Base-by-base conservation (phyloP, 306 rosid genomes). In the Phaseolus lunatus region DNA sequence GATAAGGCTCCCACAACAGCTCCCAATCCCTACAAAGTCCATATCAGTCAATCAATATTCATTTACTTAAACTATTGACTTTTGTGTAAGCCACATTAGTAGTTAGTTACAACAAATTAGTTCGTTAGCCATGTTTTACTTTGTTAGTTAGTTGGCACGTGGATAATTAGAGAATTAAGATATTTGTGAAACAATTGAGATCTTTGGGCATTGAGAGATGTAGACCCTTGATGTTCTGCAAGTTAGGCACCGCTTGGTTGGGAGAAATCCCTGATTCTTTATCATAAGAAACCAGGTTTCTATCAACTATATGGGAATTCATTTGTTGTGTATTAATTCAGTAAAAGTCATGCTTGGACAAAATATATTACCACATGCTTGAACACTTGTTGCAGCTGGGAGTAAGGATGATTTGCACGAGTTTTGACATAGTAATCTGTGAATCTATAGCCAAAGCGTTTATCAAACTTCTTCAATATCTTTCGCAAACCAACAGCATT, bases 1-100 rank as follows among this genome's bases (percentile, higher is more conserved):
- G 99, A 93, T 83, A 96, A 27, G 77, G 99, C 97, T 85, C 99
- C 99, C 69, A 91, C 99, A 78, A 96, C 99, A 78, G 99, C 99
- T 76, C 98, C 94, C 49, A 96, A 19, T 49, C 98, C 99, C 99
- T 96, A 83, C 71, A 84, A 67, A 70, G 13, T 82, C 49, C 75
- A 85, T 22, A 74, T 80, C 22, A 33, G 37, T 72, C 43, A 22
- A 80, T 80, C 77, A 80, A 56, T 49, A 54, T 80, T 64, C 78
- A 76, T 75, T 80, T 69, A 61, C 50, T 10, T 41, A 67, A 22
- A 67, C 19, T 61, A 73, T 44, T 50, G 1, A 19, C 26, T 48
- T 4, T 7, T 52, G 20, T 5, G 11, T 52, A 52, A 18, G 1
- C 58, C 58, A 5, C 24, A 52, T 52, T 19, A 49, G 54, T n/a